A percentile compares a stretch with the other conserved stretches of the same genome.
phyloP scores from a whole-genome alignment of 2,329 filamentous ascomycete genomes.

The Colletotrichum tropicale region DNA sequence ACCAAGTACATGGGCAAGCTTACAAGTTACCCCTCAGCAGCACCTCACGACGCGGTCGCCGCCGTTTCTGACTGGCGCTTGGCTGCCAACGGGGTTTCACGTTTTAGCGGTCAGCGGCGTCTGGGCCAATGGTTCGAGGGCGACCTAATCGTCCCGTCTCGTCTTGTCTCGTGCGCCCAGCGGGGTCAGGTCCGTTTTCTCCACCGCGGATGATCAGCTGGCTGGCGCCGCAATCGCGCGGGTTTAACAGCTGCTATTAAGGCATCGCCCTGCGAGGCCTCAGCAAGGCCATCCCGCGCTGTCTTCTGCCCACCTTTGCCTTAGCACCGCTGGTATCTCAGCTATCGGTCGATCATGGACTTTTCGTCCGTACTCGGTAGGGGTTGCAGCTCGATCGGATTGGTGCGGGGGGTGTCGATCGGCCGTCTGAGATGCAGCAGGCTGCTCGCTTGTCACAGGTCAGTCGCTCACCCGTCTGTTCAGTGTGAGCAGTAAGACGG shows the following conservation, averaged over 20 bases:
- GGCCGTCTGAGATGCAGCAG: slow-evolving; percentile 11
- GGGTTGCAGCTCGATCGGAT: slow-evolving; percentile 9
- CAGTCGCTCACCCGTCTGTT: not conserved
- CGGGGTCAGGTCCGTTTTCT: slow-evolving; percentile 14
- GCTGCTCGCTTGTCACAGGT: not conserved
- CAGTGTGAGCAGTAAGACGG: not conserved
- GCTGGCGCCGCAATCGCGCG: slow-evolving; percentile 12
- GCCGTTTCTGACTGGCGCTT: slow-evolving; percentile 6
- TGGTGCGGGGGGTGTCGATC: slow-evolving; percentile 9
- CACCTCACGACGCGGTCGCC: not conserved
- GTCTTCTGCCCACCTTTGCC: not conserved
- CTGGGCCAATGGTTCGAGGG: slow-evolving; percentile 13
- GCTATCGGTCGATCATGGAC: not conserved
- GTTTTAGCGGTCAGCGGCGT: slow-evolving; percentile 19
- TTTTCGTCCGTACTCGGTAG: not conserved
- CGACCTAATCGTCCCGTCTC: slow-evolving; percentile 9
- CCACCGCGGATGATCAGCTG: slow-evolving; percentile 23
- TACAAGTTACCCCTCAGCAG: slow-evolving; percentile 3
- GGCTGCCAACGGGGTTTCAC: slow-evolving; percentile 18
- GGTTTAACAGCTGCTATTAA: slow-evolving; percentile 7
- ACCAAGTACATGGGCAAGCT: not conserved
- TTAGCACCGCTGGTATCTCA: not conserved
- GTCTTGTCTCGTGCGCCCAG: slow-evolving; percentile 14
- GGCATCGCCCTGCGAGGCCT: slow-evolving; percentile 8
- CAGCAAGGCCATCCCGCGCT: not conserved